Conservation (phyloP, 495 filamentous ascomycete genomes). For the Amorphotheca resinae region DNA sequence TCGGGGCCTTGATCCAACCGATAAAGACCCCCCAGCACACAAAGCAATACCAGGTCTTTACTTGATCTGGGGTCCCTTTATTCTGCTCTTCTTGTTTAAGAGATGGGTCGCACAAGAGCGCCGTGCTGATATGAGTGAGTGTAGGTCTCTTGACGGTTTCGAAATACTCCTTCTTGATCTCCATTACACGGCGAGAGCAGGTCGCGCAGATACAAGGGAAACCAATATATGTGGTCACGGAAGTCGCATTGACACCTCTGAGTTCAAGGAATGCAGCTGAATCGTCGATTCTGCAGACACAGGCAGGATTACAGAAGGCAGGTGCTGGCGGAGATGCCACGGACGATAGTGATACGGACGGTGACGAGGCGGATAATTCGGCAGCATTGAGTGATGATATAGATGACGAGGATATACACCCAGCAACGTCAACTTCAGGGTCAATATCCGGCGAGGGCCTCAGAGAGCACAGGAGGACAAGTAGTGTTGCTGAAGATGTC, state of each 20-base stretch:
- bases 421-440: not conserved
- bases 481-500: conserved; percentile 57
- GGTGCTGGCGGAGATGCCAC: conserved; percentile 18
- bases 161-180: conserved; percentile 63
- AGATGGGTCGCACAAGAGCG: not conserved
- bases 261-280: conserved; percentile 61
- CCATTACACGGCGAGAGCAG: conserved; percentile 71
- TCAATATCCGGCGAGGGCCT: not conserved
- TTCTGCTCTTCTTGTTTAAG: too few species aligned
- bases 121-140: conserved; percentile 1
- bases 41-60: too few species aligned
- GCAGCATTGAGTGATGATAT: conserved; percentile 19
- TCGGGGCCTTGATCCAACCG: too few species aligned
- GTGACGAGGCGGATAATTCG: conserved; percentile 18
- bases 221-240: conserved; percentile 73
- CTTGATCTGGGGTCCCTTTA: too few species aligned
- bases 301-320: conserved; percentile 30
- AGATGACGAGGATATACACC: conserved; percentile 17
- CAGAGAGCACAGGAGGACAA: conserved; percentile 13
- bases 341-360: conserved; percentile 26
- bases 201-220: conserved; percentile 75
- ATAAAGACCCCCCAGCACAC: too few species aligned
- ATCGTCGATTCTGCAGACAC: conserved; percentile 53
- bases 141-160: conserved; percentile 64
- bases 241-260: conserved; percentile 78